phyloP scores from a whole-genome alignment of 2,329 filamentous ascomycete species.

The Diaporthe capsici region DNA sequence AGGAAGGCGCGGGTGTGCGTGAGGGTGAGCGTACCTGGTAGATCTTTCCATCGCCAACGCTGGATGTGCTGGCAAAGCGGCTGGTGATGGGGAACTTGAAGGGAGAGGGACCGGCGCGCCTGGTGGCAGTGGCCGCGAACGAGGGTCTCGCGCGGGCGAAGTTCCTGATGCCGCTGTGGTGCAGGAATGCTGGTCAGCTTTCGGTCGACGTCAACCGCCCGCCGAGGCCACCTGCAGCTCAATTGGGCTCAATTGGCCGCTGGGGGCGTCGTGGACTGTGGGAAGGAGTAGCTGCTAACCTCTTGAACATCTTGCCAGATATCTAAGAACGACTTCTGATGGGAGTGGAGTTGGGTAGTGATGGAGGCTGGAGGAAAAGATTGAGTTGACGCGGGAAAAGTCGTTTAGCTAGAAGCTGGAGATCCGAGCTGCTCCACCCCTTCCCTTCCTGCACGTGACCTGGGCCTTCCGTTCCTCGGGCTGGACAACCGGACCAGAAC shows the following conservation, averaged over 20 bases:
- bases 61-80: slow-evolving; percentile 71
- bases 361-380: slow-evolving; percentile 57
- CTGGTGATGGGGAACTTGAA: slow-evolving; percentile 69
- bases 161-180: slow-evolving; percentile 73
- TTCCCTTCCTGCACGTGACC: slow-evolving; percentile 19
- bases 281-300: slow-evolving; percentile 68
- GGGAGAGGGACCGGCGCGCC: slow-evolving; percentile 70
- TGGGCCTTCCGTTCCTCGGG: not conserved
- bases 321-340: slow-evolving; percentile 74
- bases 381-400: slow-evolving; percentile 38
- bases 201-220: slow-evolving; percentile 31
- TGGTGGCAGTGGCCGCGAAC: slow-evolving; percentile 67
- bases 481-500: not conserved
- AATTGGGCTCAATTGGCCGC: slow-evolving; percentile 65
- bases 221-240: slow-evolving; percentile 56
- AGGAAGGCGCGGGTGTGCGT: slow-evolving; percentile 5
- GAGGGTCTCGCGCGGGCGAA: slow-evolving; percentile 71
- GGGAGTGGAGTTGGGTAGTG: slow-evolving; percentile 65
- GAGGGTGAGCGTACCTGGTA: slow-evolving; percentile 68
- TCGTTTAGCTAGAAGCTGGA: slow-evolving; percentile 39
- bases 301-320: slow-evolving; percentile 87
- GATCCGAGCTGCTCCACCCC: slow-evolving; percentile 32
- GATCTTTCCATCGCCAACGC: slow-evolving; percentile 76
- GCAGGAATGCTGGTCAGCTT: slow-evolving; percentile 50
- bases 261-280: slow-evolving; percentile 44